Percentiles rank a stretch among this genome's conserved stretches.
Conservation (phyloP, 352 stramenopile species). For the Globisporangium paddicum region DNA sequence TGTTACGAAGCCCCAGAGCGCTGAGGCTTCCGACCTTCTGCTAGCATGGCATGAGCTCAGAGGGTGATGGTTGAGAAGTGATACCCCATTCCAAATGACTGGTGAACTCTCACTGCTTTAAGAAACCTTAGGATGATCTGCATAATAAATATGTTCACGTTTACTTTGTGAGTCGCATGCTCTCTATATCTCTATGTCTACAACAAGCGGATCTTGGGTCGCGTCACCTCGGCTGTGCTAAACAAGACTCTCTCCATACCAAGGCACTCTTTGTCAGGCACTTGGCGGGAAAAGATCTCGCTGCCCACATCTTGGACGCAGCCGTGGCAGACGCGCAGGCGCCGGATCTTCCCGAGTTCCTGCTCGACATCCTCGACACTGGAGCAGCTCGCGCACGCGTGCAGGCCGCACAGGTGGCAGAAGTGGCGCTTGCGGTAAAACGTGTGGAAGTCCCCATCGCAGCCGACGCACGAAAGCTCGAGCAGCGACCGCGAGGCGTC, state of each 20-base stretch:
- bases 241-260: neutral
- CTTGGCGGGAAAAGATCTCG: neutral
- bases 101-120: too few species aligned
- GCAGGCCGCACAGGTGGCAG: conserved; percentile 10
- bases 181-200: too few species aligned
- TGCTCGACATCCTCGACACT: conserved; percentile 11
- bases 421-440: conserved; percentile 15
- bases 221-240: neutral
- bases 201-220: neutral
- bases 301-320: conserved; percentile 5
- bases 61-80: too few species aligned
- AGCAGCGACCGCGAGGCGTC: conserved; percentile 12
- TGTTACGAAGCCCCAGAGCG: too few species aligned
- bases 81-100: too few species aligned
- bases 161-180: neutral
- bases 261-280: too few species aligned
- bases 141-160: neutral
- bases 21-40: too few species aligned
- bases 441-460: conserved; percentile 12
- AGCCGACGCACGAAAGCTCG: conserved; percentile 13
- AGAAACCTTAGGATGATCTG: too few species aligned
- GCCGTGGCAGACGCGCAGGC: conserved; percentile 8
- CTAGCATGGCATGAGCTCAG: too few species aligned
- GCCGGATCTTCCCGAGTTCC: conserved; percentile 7
- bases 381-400: conserved; percentile 15